Evolutionary conservation across 2,329 filamentous ascomycete species (phyloP).

Genomic region (Claviceps arundinis): DNA sequence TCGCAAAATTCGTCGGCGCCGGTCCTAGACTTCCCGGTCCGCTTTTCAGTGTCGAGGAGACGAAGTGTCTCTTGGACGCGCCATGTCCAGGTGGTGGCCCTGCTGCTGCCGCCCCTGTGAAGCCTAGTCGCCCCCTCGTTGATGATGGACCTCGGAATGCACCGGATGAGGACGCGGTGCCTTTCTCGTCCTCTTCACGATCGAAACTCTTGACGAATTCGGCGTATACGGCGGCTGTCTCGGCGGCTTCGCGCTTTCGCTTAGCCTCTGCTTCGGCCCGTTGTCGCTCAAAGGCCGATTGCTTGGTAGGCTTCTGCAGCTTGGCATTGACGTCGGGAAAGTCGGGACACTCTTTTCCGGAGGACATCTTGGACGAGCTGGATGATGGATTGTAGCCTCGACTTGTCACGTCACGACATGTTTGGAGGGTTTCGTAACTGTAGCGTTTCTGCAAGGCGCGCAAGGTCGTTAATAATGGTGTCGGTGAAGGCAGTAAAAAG

Average conservation of each 20-base stretch:
- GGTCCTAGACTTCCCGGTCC: conserved; percentile 51
- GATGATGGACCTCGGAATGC: conserved; percentile 12
- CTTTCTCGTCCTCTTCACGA: conserved; percentile 36
- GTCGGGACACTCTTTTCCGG: conserved; percentile 32
- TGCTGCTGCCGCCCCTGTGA: conserved; percentile 1
- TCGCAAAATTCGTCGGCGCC: conserved; percentile 32
- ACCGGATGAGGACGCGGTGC: not conserved
- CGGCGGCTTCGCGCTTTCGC: conserved; percentile 67
- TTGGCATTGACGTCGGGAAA: conserved; percentile 68
- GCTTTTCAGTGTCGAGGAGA: conserved; percentile 40
- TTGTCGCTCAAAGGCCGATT: conserved; percentile 78
- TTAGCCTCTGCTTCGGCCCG: conserved; percentile 85
- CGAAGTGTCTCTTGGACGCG: conserved; percentile 49
- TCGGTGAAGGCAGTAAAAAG: not conserved
- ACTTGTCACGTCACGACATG: conserved; percentile 4
- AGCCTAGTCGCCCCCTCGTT: conserved; percentile 1
- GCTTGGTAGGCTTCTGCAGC: conserved; percentile 66
- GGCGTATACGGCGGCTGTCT: conserved; percentile 75
- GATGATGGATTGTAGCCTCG: not conserved
- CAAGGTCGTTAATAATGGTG: not conserved
- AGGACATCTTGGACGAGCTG: conserved; percentile 26
- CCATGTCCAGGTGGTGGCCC: conserved; percentile 4
- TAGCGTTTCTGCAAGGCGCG: not conserved
- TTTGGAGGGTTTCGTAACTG: not conserved
- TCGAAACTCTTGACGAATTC: conserved; percentile 77